phyloP scores from a whole-genome alignment of 2,329 filamentous ascomycete species.

The Cryphonectria naterciae region DNA sequence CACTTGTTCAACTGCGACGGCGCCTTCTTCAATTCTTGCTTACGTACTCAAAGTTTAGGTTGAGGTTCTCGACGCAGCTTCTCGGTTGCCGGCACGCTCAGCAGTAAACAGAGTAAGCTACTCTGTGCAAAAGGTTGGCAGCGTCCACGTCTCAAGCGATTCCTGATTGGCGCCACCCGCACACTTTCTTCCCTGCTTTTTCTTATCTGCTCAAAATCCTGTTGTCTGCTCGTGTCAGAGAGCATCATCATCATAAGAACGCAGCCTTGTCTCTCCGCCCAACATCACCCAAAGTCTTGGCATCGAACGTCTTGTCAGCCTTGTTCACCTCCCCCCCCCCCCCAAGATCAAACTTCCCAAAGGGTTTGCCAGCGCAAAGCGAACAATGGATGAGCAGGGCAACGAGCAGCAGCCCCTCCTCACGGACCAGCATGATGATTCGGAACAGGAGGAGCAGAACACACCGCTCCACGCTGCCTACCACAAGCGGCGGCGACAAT shows the following conservation, averaged over 20 bases:
- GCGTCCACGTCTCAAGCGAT: conserved; percentile 1
- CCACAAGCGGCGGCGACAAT: conserved; percentile 11
- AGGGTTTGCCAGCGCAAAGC: no score
- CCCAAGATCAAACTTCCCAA: background rate
- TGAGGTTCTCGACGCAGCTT: background rate
- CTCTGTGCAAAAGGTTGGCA: background rate
- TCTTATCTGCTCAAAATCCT: conserved; percentile 3
- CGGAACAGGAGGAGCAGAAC: conserved; percentile 11
- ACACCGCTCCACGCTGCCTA: conserved; percentile 17
- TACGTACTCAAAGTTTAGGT: background rate
- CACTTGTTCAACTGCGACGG: background rate
- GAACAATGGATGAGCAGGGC: conserved; percentile 19
- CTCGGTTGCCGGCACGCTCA: conserved; percentile 11
- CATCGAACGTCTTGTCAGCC: conserved; percentile 9
- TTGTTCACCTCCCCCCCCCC: background rate
- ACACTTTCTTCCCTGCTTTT: background rate
- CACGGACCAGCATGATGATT: background rate
- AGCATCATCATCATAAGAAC: background rate
- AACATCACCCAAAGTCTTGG: conserved; percentile 7
- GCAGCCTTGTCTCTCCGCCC: conserved; percentile 6
- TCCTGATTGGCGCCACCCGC: conserved; percentile 7
- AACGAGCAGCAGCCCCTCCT: conserved; percentile 27
- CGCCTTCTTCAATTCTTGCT: background rate
- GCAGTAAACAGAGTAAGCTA: background rate
- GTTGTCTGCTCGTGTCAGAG: background rate